Evolutionary conservation across 225 moss, liverwort and hornwort genomes (phyloP), one percentile per base, ranked within the genome.

Genomic region (Physcomitrium patens): DNA sequence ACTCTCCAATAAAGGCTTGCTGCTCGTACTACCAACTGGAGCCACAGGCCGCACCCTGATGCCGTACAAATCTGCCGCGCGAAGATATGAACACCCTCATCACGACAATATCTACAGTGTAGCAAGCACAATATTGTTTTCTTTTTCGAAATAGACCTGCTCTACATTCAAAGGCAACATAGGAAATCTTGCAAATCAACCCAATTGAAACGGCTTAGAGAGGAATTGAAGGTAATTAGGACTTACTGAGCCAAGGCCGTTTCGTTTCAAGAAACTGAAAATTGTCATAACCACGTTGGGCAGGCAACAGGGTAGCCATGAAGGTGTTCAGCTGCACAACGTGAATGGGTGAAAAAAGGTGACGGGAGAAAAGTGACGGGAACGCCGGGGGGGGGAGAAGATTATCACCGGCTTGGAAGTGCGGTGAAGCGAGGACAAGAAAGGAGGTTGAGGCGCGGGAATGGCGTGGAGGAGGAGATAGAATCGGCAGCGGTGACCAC

Each of bases 191-290:
- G 27, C 13, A 27, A 57, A 49, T 3, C 9, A 14, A 67, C 23
- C 47, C 53, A 59, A 78, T 22, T 47, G 37, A 46, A 60, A 52
- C 16, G 17, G 5, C 8, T 12, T 17, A 12, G 51, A 54, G 13
- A 19, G 3, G 51, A 49, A 54, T 61, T 26, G 58, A n/a, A 12
- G 19, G 52, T 48, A 50, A 59, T 68, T 69, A 7, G 63, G 41
- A 79, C 94, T 89, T 73, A 99, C 94, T 93, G 75, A 99, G 80
- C 97, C 94, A 99, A 71, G 97, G 97, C 72, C 94, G 87, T 54
- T 80, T 79, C 12, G 97, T 93, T 76, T 90, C 93, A 63, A 99
- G 64, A 49, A 86, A 94, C 76, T 90, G 85, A 9, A 84, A 79
- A 77, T 76, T 86, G 77, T 77, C 88, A 27, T 80, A 80, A 64